phyloP scores from a whole-genome alignment of 805 yeast genomes.

The Ogataea ramenticola region DNA sequence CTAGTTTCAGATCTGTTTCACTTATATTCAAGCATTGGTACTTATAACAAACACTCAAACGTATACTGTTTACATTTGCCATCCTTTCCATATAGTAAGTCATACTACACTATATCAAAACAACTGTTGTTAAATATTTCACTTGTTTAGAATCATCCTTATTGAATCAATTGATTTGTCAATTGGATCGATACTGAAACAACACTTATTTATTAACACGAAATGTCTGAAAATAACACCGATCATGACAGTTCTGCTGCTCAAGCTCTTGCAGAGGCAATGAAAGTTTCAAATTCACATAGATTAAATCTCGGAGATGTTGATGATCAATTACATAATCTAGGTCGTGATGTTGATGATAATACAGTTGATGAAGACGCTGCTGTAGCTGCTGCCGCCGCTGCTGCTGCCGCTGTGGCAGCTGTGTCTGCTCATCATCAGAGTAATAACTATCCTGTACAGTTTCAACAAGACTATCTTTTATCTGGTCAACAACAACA shows the following conservation, averaged over 20 bases:
- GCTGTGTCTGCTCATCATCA: constrained; percentile 5
- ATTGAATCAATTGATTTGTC: too few species aligned
- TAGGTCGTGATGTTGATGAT: neutral
- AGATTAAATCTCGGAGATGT: constrained; percentile 7
- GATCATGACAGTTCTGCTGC: constrained; percentile 1
- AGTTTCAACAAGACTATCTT: constrained; percentile 7
- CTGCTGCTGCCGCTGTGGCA: constrained; percentile 4
- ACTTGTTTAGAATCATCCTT: too few species aligned
- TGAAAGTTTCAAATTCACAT: neutral
- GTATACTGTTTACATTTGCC: too few species aligned
- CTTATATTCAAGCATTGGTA: too few species aligned
- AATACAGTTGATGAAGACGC: neutral
- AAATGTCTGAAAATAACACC: neutral
- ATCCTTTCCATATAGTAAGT: too few species aligned
- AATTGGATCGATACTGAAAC: too few species aligned
- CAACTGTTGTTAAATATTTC: too few species aligned
- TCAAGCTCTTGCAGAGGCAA: neutral
- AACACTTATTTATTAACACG: too few species aligned
- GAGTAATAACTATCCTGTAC: constrained; percentile 1
- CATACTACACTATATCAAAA: too few species aligned
- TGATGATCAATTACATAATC: constrained; percentile 15
- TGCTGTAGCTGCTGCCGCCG: constrained; percentile 3
- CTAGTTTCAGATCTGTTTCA: too few species aligned
- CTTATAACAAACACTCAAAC: too few species aligned
- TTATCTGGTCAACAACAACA: constrained; percentile 3